Conservation (phyloP, 1,284 basidiomycete species). For the Anthracocystis panici-leucophaei region DNA sequence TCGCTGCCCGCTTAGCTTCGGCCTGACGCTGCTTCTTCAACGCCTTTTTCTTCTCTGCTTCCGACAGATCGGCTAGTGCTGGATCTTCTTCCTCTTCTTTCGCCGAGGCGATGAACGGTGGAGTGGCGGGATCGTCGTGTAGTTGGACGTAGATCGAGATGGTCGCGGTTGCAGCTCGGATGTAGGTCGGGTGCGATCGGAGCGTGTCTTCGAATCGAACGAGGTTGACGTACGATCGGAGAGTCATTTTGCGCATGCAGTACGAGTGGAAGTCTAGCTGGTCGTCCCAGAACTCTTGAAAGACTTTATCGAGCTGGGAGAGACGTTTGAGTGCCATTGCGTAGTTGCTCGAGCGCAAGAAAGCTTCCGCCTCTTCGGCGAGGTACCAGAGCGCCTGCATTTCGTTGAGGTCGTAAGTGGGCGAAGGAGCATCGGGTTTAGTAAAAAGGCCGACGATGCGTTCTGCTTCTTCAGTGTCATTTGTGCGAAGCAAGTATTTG, state of each 20-base stretch:
- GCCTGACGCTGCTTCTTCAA: conserved; percentile 46
- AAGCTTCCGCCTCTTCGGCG: conserved; percentile 82
- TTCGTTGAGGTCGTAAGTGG: conserved; percentile 87
- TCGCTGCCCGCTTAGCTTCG: conserved; percentile 29
- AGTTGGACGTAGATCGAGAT: conserved; percentile 78
- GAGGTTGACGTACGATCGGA: conserved; percentile 84
- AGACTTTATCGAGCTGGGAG: conserved; percentile 82
- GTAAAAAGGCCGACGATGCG: conserved; percentile 63
- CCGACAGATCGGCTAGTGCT: conserved; percentile 17
- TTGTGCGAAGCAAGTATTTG: conserved; percentile 87
- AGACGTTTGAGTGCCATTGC: conserved; percentile 89
- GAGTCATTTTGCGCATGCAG: conserved; percentile 87
- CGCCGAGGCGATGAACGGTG: conserved; percentile 50
- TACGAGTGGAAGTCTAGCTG: conserved; percentile 99
- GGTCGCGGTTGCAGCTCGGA: conserved; percentile 80
- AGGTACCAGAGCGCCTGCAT: conserved; percentile 96
- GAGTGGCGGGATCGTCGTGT: conserved; percentile 61
- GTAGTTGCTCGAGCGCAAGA: conserved; percentile 77
- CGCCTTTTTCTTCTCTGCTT: conserved; percentile 44
- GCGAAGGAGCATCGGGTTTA: conserved; percentile 74
- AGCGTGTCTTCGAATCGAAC: conserved; percentile 85
- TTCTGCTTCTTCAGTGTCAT: conserved; percentile 74
- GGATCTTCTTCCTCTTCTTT: conserved; percentile 59
- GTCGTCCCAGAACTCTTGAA: conserved; percentile 91
- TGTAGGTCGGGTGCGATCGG: conserved; percentile 80